Evolutionary conservation across 768 basidiomycete species (phyloP).

Genomic region (Trametes cinnabarina): DNA sequence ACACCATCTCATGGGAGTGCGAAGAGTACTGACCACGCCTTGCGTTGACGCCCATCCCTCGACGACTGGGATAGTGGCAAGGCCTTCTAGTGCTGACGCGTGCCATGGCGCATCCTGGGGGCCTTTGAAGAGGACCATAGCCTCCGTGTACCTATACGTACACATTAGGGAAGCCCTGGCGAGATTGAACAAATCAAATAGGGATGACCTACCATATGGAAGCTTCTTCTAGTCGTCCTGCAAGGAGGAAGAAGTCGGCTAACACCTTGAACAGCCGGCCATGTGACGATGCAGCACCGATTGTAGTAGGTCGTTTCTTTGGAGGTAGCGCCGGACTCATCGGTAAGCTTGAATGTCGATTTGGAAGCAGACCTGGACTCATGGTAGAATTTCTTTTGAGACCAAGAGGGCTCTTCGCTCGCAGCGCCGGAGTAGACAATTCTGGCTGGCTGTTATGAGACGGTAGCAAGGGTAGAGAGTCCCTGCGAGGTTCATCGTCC

Average conservation of each 20-base stretch:
- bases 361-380: conserved; percentile 27
- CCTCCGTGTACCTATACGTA: conserved; percentile 75
- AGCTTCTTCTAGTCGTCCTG: conserved; percentile 85
- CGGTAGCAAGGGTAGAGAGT: conserved; percentile 45
- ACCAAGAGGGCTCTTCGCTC: conserved; percentile 31
- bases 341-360: conserved; percentile 55
- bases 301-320: conserved; percentile 62
- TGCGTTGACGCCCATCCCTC: conserved; percentile 83
- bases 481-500: conserved; percentile 43
- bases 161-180: background rate
- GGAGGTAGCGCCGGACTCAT: conserved; percentile 27
- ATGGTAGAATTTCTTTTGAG: conserved; percentile 58
- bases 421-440: conserved; percentile 30
- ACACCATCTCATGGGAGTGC: background rate
- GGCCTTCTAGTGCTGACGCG: conserved; percentile 81
- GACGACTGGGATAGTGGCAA: conserved; percentile 74
- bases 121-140: conserved; percentile 70
- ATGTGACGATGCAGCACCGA: conserved; percentile 73
- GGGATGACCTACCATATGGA: conserved; percentile 58
- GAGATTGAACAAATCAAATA: conserved; percentile 11
- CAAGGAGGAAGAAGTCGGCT: conserved; percentile 83
- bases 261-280: conserved; percentile 85
- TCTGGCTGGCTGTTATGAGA: conserved; percentile 60
- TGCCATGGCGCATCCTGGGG: conserved; percentile 85
- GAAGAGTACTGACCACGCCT: conserved; percentile 55